Conservation (phyloP, 2,329 filamentous ascomycete genomes). For the Lasiodiplodia sp. region DNA sequence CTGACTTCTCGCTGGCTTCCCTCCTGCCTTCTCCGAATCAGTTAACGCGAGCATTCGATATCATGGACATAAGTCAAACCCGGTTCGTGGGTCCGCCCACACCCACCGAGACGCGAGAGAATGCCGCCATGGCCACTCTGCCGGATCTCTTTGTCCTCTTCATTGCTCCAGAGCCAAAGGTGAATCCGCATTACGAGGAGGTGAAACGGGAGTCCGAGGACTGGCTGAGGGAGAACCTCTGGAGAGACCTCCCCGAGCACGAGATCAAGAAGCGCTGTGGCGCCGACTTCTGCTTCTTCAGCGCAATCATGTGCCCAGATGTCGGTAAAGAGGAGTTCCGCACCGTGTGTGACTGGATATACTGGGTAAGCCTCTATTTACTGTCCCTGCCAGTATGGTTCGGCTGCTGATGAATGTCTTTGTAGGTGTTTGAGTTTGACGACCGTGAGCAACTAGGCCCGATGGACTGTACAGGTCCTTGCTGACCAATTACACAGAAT, state of each 20-base stretch:
- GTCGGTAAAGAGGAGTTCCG: slow-evolving; percentile 24
- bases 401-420: not conserved
- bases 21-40: not conserved
- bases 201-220: slow-evolving; percentile 28
- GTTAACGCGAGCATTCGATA: not conserved
- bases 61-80: slow-evolving; percentile 7
- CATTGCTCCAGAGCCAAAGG: slow-evolving; percentile 29
- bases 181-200: slow-evolving; percentile 28
- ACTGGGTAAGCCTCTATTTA: slow-evolving; percentile 12
- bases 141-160: slow-evolving; percentile 29
- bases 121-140: slow-evolving; percentile 17
- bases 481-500: slow-evolving; percentile 18
- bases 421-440: slow-evolving; percentile 31
- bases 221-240: slow-evolving; percentile 25
- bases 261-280: slow-evolving; percentile 27
- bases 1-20: not conserved
- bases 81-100: slow-evolving; percentile 8
- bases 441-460: slow-evolving; percentile 9
- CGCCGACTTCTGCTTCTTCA: slow-evolving; percentile 30
- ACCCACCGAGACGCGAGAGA: not conserved
- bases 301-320: slow-evolving; percentile 27
- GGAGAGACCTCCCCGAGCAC: slow-evolving; percentile 18
- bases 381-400: not conserved
- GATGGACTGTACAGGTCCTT: not conserved
- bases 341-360: slow-evolving; percentile 28